Evolutionary conservation across 2,329 filamentous ascomycete species (phyloP), one percentile per base, ranked within the genome.

Genomic region (Aspergillus neotritici): DNA sequence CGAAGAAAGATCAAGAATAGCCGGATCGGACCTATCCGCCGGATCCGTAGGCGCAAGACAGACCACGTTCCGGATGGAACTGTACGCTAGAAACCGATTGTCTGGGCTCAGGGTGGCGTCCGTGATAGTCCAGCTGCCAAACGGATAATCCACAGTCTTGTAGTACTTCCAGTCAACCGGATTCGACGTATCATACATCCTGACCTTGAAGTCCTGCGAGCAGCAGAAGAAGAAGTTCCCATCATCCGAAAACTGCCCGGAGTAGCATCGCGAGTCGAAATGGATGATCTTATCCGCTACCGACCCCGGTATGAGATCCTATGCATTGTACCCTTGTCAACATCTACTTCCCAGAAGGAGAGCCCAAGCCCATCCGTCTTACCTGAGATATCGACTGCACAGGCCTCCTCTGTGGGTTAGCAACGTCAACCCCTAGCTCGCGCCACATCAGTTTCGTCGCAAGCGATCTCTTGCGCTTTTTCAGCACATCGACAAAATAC

Each of bases 161-260:
- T 96, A 96, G 65, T 95, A 90, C 62, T 84, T 85, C 93, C 93
- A 98, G 52, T 89, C 79, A 66, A 93, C 94, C 0, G 91, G 89
- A 55, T 96, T 95, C 2, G 87, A 90, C 0, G 93, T 97, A 64
- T 97, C 91, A 67, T 97, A 98, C 87, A 98, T 90, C 41, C 90
- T 84, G 8, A 98, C 89, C 54, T 82, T 85, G 70, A 95, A 95
- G 66, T 97, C 90, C 65, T 96, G 88, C 8, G 85, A 86, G 58
- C 86, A 93, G 5, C 85, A 83, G 62, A 91, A 97, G 71, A 96
- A 97, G 71, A 97, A 97, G 65, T 95, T 94, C 17, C 93, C 93
- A 56, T 98, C 93, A 52, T 94, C 87, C 0, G 88, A 95, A 63
- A 97, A 98, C 62, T 97, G 91, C 1, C 93, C 93, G 3, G 88